A percentile compares a stretch with the other conserved stretches of the same genome.
Evolutionary conservation across 805 yeast species (phyloP).

Genomic region (Myxozyma sirexii): DNA sequence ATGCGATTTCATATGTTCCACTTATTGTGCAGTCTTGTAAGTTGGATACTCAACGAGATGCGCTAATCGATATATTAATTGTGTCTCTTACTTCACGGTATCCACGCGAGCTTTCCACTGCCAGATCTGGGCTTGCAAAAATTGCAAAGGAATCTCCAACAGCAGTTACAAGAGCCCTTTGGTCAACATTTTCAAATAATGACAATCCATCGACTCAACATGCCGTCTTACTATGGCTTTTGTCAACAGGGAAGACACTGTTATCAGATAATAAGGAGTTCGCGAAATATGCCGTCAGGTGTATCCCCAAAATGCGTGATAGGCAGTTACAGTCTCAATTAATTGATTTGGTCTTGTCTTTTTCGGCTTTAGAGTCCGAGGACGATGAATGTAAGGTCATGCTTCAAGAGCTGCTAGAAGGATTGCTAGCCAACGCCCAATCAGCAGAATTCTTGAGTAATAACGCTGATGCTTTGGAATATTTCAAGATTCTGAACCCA

Average conservation of each 20-base stretch:
- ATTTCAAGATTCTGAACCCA: constrained; percentile 14
- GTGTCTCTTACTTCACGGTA: constrained; percentile 23
- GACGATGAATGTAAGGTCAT: constrained; percentile 4
- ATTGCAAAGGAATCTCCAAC: constrained; percentile 11
- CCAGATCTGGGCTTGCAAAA: constrained; percentile 8
- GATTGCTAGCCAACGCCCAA: constrained; percentile 20
- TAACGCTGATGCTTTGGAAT: constrained; percentile 2
- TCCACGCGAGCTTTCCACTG: constrained; percentile 20
- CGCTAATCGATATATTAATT: constrained; percentile 20
- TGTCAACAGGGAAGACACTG: constrained; percentile 3
- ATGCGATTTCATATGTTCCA: constrained; percentile 20
- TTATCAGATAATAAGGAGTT: not conserved
- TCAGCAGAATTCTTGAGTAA: not conserved
- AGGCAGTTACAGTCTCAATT: not conserved
- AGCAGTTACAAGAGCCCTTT: constrained; percentile 19
- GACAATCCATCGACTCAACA: constrained; percentile 19
- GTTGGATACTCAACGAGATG: constrained; percentile 8
- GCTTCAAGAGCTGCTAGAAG: constrained; percentile 20
- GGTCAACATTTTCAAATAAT: constrained; percentile 13
- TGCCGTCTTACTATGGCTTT: constrained; percentile 15
- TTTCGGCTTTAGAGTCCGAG: constrained; percentile 7
- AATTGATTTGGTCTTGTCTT: constrained; percentile 8
- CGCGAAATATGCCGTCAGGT: constrained; percentile 9
- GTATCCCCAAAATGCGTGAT: not conserved
- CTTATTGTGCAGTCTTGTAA: constrained; percentile 8